phyloP scores from a whole-genome alignment of 2,329 filamentous ascomycete genomes.

The Verticillium longisporum region DNA sequence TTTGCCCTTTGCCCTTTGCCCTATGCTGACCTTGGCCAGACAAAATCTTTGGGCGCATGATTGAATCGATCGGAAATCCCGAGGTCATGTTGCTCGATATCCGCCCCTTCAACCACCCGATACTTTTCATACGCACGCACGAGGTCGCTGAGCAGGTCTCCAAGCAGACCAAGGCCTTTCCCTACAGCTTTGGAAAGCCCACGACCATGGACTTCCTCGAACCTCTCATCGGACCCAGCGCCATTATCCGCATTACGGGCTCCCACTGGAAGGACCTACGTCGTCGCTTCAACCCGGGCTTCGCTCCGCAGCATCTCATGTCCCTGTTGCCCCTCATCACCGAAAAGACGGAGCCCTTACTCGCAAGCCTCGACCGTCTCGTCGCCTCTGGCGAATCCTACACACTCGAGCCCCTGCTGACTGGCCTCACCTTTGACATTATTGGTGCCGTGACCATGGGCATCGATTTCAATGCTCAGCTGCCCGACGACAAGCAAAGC shows the following conservation, averaged over 20 bases:
- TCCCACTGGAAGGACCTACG: conserved; percentile 16
- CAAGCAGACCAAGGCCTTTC: conserved; percentile 20
- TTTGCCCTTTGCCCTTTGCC: too few species aligned
- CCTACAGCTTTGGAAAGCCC: conserved; percentile 24
- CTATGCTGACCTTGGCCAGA: conserved; percentile 11
- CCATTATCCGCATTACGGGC: conserved; percentile 11
- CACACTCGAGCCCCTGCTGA: conserved; percentile 15
- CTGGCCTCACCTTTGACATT: conserved; percentile 30
- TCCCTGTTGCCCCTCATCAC: conserved; percentile 26
- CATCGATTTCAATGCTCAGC: conserved; percentile 24
- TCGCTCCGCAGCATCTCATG: conserved; percentile 30
- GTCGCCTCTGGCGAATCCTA: conserved; percentile 6
- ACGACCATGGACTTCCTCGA: conserved; percentile 17
- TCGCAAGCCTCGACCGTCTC: conserved; percentile 10
- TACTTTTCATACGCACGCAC: conserved; percentile 23
- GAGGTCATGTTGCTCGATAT: conserved; percentile 25
- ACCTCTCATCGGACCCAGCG: conserved; percentile 14
- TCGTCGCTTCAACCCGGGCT: conserved; percentile 29
- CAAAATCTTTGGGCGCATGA: conserved; percentile 17
- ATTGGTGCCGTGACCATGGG: conserved; percentile 27
- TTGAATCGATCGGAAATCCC: conserved; percentile 21
- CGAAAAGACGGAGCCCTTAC: conserved; percentile 23
- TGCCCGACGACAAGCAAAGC: conserved; percentile 13
- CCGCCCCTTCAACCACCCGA: conserved; percentile 23
- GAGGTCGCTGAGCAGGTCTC: conserved; percentile 30